Percentiles rank a stretch among this genome's conserved stretches.
Evolutionary conservation across 768 basidiomycete genomes (phyloP).

Genomic region (Boletus tomentosulus): DNA sequence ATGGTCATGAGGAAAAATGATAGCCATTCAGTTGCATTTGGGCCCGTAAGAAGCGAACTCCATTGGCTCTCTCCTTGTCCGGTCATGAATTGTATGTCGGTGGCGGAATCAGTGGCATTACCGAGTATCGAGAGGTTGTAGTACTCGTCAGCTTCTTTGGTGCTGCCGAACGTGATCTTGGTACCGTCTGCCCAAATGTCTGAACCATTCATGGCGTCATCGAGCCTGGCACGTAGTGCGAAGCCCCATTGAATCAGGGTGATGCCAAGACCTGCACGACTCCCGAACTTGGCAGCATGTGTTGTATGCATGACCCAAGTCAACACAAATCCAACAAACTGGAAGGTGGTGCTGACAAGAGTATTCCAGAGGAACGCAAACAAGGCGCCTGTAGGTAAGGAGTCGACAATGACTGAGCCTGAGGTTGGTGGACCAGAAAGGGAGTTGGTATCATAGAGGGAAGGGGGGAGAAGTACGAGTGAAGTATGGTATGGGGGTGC

Average conservation of each 20-base stretch:
- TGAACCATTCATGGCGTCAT: slow-evolving; percentile 36
- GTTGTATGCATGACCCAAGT: slow-evolving; percentile 93
- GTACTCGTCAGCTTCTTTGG: slow-evolving; percentile 45
- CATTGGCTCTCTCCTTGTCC: slow-evolving; percentile 18
- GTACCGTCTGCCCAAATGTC: slow-evolving; percentile 27
- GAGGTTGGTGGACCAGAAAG: slow-evolving; percentile 35
- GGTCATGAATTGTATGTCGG: slow-evolving; percentile 6
- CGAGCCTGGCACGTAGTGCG: slow-evolving; percentile 56
- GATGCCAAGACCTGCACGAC: slow-evolving; percentile 91
- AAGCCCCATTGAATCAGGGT: slow-evolving; percentile 96
- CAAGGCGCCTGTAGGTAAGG: slow-evolving; percentile 74
- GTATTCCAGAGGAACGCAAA: slow-evolving; percentile 92
- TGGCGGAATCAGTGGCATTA: slow-evolving; percentile 23
- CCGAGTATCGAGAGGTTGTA: slow-evolving; percentile 27
- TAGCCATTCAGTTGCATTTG: slow-evolving; percentile 87
- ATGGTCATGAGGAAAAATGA: slow-evolving; percentile 93
- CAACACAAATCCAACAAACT: slow-evolving; percentile 89
- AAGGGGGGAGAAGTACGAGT: slow-evolving; percentile 81
- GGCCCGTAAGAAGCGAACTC: slow-evolving; percentile 45
- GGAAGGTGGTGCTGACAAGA: slow-evolving; percentile 93
- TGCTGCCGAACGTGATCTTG: slow-evolving; percentile 40
- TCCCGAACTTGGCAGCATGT: slow-evolving; percentile 90
- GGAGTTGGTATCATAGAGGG: slow-evolving; percentile 36
- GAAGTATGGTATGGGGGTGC: slow-evolving; percentile 98
- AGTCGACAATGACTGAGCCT: slow-evolving; percentile 87